A percentile compares a stretch with the other conserved stretches of the same genome.
phyloP scores from a whole-genome alignment of 495 filamentous ascomycete genomes.

The Rostrohypoxylon terebratum region DNA sequence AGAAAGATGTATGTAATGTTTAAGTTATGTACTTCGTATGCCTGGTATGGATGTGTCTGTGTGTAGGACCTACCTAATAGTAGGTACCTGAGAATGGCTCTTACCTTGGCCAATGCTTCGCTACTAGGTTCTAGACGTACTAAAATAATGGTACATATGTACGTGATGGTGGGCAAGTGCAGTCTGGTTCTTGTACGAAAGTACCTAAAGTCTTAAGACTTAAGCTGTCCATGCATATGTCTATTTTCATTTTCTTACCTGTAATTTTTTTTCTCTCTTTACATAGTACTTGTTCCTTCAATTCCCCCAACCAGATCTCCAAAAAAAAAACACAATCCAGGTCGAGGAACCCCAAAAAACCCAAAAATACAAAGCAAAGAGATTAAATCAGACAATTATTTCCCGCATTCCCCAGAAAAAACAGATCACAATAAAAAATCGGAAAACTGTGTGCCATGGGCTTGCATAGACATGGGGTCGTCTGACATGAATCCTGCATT shows the following conservation, averaged over 20 bases:
- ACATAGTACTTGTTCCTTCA: background rate
- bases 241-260: background rate
- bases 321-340: background rate
- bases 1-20: no score
- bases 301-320: slow-evolving; percentile 21
- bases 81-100: background rate
- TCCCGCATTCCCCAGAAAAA: slow-evolving; percentile 46
- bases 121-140: background rate
- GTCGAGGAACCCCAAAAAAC: background rate
- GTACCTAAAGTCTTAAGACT: no score
- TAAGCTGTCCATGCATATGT: no score
- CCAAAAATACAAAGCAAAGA: slow-evolving; percentile 11
- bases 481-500: slow-evolving; percentile 47
- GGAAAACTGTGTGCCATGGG: slow-evolving; percentile 33
- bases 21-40: background rate
- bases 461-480: slow-evolving; percentile 44
- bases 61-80: no score
- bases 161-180: background rate
- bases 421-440: slow-evolving; percentile 15
- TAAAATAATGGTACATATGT: background rate
- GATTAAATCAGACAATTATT: slow-evolving; percentile 36
- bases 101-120: background rate
- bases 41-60: background rate
- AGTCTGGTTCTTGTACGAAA: background rate
- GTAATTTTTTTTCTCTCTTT: background rate